Evolutionary conservation across 176 grass and related monocot genomes (phyloP), one percentile per base, ranked within the genome.

Genomic region (Rhynchospora pubera): DNA sequence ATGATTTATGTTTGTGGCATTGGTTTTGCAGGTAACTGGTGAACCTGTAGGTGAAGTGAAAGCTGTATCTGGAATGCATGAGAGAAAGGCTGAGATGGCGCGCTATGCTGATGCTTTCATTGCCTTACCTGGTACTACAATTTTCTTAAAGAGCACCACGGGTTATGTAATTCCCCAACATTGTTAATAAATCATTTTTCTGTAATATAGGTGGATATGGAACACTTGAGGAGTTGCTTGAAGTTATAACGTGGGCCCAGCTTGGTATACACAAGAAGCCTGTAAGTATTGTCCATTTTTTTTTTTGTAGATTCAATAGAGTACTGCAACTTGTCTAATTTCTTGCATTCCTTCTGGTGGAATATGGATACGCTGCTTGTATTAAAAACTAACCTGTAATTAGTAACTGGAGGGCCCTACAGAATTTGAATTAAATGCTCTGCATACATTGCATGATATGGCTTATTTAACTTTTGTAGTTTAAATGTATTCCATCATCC

Each of bases 241-340:
- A 94, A 85, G 86, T 94, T 63, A 91, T 92, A 80, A 97, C 94
- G 5, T 97, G 94, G 94, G 94, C 90, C 16, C 94, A 97, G 84
- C 82, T 97, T 18, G 94, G 94, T 52, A 97, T 97, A 88, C 94
- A 97, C 82, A 94, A 94, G 83, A 97, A 97, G 69, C 94, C 94
- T 79, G 94, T 97, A 89, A 85, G 4, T 82, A 39, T 50, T 46
- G 0, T 21, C 9, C 7, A 16, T 43, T 62, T 74, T 45, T n/a
- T n/a, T 84, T 14, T 28, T 52, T 21, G 12, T 48, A 45, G 52
- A 44, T 44, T 52, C 22, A 52, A 28, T 74, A 74, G 11, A 52
- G 45, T 74, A 23, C 19, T 51, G 46, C 15, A 32, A 53, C 12
- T 77, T 77, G 48, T 77, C 50, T 77, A 11, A 77, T 3, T 71